These are phyloP conservation scores for Meyerozyma elateridarum DNA, from an alignment of 1,139 yeast genomes.

Conservation along the genomic window DNA sequence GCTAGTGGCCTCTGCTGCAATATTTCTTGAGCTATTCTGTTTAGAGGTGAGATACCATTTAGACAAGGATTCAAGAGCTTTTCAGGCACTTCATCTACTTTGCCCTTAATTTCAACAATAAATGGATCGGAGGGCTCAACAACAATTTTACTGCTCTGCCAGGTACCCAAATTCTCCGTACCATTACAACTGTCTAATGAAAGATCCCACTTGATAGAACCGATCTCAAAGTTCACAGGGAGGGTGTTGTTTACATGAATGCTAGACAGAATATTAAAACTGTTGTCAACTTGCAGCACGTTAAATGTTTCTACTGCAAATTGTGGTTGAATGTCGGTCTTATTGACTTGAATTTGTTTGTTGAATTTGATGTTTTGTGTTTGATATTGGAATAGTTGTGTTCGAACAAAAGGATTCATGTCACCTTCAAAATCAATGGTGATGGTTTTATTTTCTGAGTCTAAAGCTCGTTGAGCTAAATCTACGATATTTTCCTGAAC, in stretches of 20 bases:
- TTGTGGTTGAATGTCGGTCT: constrained; percentile 14
- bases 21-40: constrained; percentile 18
- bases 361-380: constrained; percentile 17
- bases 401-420: constrained; percentile 14
- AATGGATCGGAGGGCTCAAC: constrained; percentile 17
- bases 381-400: constrained; percentile 14
- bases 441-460: constrained; percentile 12
- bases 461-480: constrained; percentile 14
- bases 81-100: constrained; percentile 16
- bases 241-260: constrained; percentile 12
- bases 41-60: constrained; percentile 18
- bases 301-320: constrained; percentile 11
- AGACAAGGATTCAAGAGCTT: constrained; percentile 18
- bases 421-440: constrained; percentile 19
- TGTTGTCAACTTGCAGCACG: constrained; percentile 7
- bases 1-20: constrained; percentile 18
- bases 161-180: constrained; percentile 20
- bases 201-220: constrained; percentile 24
- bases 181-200: constrained; percentile 22
- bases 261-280: constrained; percentile 8
- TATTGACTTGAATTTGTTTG: constrained; percentile 14
- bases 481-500: constrained; percentile 18
- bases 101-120: constrained; percentile 14
- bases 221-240: constrained; percentile 19
- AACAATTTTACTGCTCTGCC: constrained; percentile 17